phyloP scores from a whole-genome alignment of 805 yeast species.

The Danielia oregonensis region DNA sequence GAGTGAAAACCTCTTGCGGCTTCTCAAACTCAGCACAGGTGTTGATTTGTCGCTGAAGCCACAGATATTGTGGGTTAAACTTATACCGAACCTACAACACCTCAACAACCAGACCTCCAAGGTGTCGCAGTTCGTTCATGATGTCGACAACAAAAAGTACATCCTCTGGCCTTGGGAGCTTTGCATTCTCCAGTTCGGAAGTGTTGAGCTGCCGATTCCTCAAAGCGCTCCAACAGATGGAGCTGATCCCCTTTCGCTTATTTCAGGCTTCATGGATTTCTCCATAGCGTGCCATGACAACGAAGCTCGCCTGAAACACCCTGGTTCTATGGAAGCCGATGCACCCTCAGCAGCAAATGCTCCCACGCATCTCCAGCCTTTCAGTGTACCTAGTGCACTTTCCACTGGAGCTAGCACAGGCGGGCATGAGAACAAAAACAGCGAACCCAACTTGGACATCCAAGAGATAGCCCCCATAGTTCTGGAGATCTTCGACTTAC shows the following conservation, averaged over 20 bases:
- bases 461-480: neutral
- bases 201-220: constrained; percentile 3
- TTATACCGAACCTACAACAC: constrained; percentile 66
- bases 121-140: constrained; percentile 53
- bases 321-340: neutral
- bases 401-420: constrained; percentile 9
- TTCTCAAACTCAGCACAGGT: constrained; percentile 32
- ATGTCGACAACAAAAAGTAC: constrained; percentile 50
- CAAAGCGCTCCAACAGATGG: neutral
- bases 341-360: neutral
- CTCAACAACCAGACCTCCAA: constrained; percentile 65
- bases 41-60: constrained; percentile 21
- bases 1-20: constrained; percentile 24
- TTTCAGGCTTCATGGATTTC: constrained; percentile 27
- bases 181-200: constrained; percentile 55
- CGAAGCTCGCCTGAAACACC: neutral
- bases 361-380: constrained; percentile 5
- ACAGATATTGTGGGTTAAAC: constrained; percentile 55
- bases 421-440: constrained; percentile 4
- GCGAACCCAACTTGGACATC: constrained; percentile 11
- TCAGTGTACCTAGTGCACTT: constrained; percentile 14
- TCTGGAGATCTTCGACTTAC: constrained; percentile 5
- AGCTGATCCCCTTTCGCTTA: constrained; percentile 29
- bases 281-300: constrained; percentile 2
- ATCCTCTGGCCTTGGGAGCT: constrained; percentile 72